Evolutionary conservation across 2,329 filamentous ascomycete genomes (phyloP), one percentile per base, ranked within the genome.

Genomic region (Diplodia seriata): DNA sequence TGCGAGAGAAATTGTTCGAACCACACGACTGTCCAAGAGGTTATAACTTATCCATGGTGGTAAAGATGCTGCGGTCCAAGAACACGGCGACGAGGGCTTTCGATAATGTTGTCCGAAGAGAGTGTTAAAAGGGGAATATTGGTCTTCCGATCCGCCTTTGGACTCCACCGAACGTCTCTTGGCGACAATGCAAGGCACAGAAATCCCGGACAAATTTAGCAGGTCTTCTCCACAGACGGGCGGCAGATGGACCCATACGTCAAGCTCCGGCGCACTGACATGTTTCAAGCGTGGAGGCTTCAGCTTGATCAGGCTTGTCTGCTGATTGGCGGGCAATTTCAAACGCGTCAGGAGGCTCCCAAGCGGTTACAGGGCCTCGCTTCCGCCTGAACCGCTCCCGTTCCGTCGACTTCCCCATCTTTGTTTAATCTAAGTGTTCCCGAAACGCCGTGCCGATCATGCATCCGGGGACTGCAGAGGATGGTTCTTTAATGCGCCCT

Each of bases 361-460:
- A 23, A 51, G 59, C 59, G 59, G 59, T 63, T 63, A 36, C 59
- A 63, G 59, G 59, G 38, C 59, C 43, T 63, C 59, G 59, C 59
- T 63, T 63, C 59, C 59, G 59, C 31, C 31, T n/a, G 5, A 20
- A 12, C 59, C 36, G 36, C 43, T 51, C 43, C 47, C 9, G 20
- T 63, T 63, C 26, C n/a, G 59, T 38, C 47, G 59, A 15, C 43
- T 51, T 51, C 62, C 38, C 50, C 62, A 65, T 54, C 36, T 55
- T 50, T 55, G 62, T 65, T 65, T 65, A 65, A 65, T 54, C n/a
- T 64, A 55, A 33, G 9, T 51, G 50, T 47, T 55, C 51, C 62
- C 62, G 51, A 65, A 50, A 54, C 62, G 62, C 50, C 50, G 62
- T 55, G 62, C 4, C 49, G 49, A 65, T 65, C 62, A 55, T 20